Evolutionary conservation across 1,284 basidiomycete genomes (phyloP).

Genomic region (Inonotus obliquus): DNA sequence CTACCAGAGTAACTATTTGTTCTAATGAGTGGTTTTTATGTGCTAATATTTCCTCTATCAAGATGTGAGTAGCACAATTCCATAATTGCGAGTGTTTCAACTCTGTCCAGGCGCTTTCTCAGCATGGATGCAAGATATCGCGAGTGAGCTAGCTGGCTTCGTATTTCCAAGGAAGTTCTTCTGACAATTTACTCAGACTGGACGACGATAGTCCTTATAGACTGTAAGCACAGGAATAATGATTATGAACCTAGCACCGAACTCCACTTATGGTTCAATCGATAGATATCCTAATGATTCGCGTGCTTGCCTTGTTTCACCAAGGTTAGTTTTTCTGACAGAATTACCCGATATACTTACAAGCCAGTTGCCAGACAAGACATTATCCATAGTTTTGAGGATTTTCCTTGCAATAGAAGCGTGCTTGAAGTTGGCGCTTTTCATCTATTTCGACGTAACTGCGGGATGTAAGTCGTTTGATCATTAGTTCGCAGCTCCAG

Average conservation of each 20-base stretch:
- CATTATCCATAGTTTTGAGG: neutral
- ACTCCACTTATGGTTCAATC: neutral
- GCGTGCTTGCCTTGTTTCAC: conserved; percentile 2
- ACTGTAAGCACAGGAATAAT: neutral
- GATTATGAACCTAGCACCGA: neutral
- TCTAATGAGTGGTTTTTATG: neutral
- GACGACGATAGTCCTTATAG: neutral
- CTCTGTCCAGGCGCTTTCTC: neutral
- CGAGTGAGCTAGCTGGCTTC: neutral
- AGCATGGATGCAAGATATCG: neutral
- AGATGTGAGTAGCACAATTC: neutral
- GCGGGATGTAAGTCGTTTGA: neutral
- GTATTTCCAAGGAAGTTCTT: neutral
- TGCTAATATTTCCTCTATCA: neutral
- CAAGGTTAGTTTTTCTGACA: neutral
- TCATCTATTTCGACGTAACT: neutral
- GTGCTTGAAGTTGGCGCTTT: neutral
- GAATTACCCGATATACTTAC: neutral
- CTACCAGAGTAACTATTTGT: neutral
- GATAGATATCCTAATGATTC: conserved; percentile 6
- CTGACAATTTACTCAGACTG: neutral
- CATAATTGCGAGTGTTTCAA: neutral
- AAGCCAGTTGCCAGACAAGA: neutral
- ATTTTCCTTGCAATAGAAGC: neutral
- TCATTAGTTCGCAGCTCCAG: no score